Base-by-base conservation (phyloP, 2,329 filamentous ascomycete species). In the Camillea tinctor region DNA sequence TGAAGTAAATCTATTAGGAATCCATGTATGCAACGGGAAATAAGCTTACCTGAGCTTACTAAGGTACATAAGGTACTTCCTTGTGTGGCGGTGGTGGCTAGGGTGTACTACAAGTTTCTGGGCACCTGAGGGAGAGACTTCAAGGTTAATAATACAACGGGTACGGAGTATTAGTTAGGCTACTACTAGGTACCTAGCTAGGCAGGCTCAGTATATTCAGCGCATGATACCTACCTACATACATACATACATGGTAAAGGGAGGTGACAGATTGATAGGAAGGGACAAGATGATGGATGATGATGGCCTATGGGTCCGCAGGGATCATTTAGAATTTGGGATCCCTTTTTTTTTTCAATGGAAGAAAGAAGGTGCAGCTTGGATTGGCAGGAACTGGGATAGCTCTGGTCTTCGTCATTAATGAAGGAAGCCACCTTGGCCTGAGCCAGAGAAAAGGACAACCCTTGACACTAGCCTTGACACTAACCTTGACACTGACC, bases 351-450 rank as follows among this genome's bases (percentile, higher is more conserved):
- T 3, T 30, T 30, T 7, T 30, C 7, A 4, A 30, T 30, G 50
- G 6, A n/a, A 44, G 15, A 44, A 15, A 44, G 11, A 44, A 15
- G 36, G 36, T n/a, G 13, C 36, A 44, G 36, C n/a, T 44, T 15
- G 17, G 17, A 15, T 23, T 48, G 53, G n/a, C 36, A 21, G 9
- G 11, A 40, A 17, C 26, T 21, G 20, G 30, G 36, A 44, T 7
- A 9, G n/a, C 4, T 48, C 36, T 50, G 50, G n/a, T 26, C 26
- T 52, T 50, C 60, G 57, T 55, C 60, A 59, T 64, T 58, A 60
- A 60, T 62, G 55, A 17, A 54, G 62, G 50, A 61, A 60, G 64
- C 60, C 64, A 66, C 56, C 60, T 66, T 66, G 64, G 64, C 62
- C 64, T 63, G 55, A 30, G 26, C 62, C 64, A 64, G 55, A 30